Evolutionary conservation across 1,139 yeast species (phyloP).

Genomic region (Eremothecium sinecaudum): DNA sequence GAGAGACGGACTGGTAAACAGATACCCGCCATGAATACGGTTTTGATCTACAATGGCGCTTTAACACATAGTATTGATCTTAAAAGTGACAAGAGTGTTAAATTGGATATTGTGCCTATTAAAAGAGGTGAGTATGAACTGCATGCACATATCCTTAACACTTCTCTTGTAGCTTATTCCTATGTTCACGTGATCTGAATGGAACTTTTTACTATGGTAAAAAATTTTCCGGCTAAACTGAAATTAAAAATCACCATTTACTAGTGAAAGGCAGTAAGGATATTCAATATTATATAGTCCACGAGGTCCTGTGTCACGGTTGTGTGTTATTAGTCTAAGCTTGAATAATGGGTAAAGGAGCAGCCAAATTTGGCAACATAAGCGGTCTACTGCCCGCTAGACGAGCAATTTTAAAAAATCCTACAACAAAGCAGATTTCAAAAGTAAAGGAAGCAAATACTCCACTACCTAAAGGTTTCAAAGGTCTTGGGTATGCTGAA

Average conservation of each 20-base stretch:
- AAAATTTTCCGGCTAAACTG: too few species aligned
- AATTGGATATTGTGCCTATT: slow-evolving; percentile 22
- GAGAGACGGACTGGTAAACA: slow-evolving; percentile 22
- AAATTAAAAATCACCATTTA: too few species aligned
- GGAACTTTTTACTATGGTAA: too few species aligned
- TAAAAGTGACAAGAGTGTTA: slow-evolving; percentile 6
- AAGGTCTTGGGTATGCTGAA: slow-evolving; percentile 56
- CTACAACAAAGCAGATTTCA: slow-evolving; percentile 40
- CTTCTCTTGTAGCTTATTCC: slow-evolving; percentile 1
- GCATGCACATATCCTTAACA: not conserved
- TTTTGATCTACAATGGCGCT: slow-evolving; percentile 24
- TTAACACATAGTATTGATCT: slow-evolving; percentile 14
- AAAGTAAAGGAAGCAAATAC: slow-evolving; percentile 44
- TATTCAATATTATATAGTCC: too few species aligned
- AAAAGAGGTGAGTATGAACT: slow-evolving; percentile 25
- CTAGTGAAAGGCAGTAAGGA: too few species aligned
- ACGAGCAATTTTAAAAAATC: slow-evolving; percentile 60
- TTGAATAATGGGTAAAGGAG: slow-evolving; percentile 42
- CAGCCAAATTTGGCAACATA: slow-evolving; percentile 43
- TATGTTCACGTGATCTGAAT: slow-evolving; percentile 5
- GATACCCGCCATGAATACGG: slow-evolving; percentile 19
- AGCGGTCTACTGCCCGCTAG: slow-evolving; percentile 77
- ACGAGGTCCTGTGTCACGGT: too few species aligned
- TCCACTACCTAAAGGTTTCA: slow-evolving; percentile 34
- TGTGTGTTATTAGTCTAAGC: too few species aligned